phyloP scores from a whole-genome alignment of 441 rosid genomes.

The Biscutella laevigata region DNA sequence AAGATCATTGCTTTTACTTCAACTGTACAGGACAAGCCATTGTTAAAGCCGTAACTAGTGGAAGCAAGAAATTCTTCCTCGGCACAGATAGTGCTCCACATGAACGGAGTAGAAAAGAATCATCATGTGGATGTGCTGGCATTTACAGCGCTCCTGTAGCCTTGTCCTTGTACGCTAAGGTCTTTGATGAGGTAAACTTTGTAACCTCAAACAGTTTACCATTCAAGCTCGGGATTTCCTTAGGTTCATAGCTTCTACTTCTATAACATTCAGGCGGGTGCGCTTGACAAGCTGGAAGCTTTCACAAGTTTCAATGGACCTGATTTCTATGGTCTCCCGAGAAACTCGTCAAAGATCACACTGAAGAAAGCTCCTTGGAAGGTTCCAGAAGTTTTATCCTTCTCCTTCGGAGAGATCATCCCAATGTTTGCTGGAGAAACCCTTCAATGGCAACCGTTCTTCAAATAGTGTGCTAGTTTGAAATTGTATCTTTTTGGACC shows the following conservation, averaged over 20 bases:
- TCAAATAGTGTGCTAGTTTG: constrained; percentile 4
- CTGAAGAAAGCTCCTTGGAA: constrained; percentile 55
- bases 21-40: constrained; percentile 61
- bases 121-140: constrained; percentile 86
- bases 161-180: constrained; percentile 67
- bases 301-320: constrained; percentile 93
- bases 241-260: neutral
- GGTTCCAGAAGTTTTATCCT: constrained; percentile 57
- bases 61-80: constrained; percentile 73
- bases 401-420: constrained; percentile 62
- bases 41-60: constrained; percentile 84
- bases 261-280: constrained; percentile 51
- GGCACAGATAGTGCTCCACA: constrained; percentile 99
- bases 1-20: constrained; percentile 3
- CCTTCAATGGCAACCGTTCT: constrained; percentile 65
- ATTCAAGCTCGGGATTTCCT: neutral
- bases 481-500: constrained; percentile 4
- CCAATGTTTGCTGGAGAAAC: constrained; percentile 88
- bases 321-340: constrained; percentile 89
- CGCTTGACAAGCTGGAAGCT: constrained; percentile 81
- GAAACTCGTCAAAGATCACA: constrained; percentile 64
- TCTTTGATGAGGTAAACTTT: constrained; percentile 73
- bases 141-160: constrained; percentile 83
- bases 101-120: constrained; percentile 60
- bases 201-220: neutral